Percentiles rank a stretch among this genome's conserved stretches.
Conservation (phyloP, 192 early-diverging fungal genomes). For the Coemansia sp. region DNA sequence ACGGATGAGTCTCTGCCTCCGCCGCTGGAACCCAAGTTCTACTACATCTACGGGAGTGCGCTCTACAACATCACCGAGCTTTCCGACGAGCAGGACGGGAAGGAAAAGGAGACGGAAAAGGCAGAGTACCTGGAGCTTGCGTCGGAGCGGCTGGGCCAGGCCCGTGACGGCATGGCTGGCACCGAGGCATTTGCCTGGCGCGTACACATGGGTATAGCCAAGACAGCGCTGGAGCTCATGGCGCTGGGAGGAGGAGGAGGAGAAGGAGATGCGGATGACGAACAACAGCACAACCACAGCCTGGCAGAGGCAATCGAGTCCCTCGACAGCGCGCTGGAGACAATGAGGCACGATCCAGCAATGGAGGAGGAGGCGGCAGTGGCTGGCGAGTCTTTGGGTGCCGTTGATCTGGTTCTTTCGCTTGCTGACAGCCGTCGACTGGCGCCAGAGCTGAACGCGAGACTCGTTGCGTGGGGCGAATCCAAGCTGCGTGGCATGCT, state of each 20-base stretch:
- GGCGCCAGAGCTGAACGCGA: neutral
- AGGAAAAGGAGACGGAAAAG: conserved; percentile 10
- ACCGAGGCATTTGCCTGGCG: conserved; percentile 18
- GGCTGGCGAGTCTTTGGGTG: conserved; percentile 13
- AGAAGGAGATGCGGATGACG: conserved; percentile 5
- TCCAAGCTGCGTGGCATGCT: conserved; percentile 7
- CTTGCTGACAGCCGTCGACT: conserved; percentile 42
- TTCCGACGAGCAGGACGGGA: conserved; percentile 12
- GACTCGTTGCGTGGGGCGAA: conserved; percentile 33
- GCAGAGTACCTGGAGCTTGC: conserved; percentile 39
- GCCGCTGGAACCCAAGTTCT: conserved; percentile 51
- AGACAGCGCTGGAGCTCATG: conserved; percentile 24
- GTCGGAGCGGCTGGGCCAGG: conserved; percentile 33
- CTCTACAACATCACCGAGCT: conserved; percentile 53
- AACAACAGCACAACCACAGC: neutral
- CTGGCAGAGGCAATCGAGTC: conserved; percentile 6
- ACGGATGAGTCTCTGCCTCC: neutral
- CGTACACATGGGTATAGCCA: conserved; percentile 33
- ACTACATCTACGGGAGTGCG: conserved; percentile 59
- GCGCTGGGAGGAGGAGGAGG: neutral
- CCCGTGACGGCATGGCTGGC: conserved; percentile 14
- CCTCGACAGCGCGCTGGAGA: conserved; percentile 9
- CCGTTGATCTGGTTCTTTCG: conserved; percentile 32
- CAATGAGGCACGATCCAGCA: conserved; percentile 1
- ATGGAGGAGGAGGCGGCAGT: neutral